Evolutionary conservation across 768 basidiomycete species (phyloP).

Genomic region (Suillus placidus): DNA sequence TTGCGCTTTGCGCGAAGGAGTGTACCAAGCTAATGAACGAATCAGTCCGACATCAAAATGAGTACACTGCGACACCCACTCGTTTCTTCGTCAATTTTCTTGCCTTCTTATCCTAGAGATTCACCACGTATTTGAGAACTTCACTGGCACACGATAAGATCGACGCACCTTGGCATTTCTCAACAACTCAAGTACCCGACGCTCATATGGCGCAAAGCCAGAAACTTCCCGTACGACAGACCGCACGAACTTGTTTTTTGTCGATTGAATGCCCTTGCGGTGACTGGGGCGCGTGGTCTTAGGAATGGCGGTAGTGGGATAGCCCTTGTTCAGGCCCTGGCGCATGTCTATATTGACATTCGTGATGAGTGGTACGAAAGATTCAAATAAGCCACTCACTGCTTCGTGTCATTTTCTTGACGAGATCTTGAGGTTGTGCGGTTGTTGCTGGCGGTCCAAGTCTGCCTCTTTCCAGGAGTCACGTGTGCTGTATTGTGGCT

Average conservation of each 20-base stretch:
- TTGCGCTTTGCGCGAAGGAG: conserved; percentile 98
- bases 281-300: conserved; percentile 79
- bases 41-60: neutral
- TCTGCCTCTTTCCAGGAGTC: conserved; percentile 23
- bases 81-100: conserved; percentile 99
- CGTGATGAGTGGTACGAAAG: conserved; percentile 13
- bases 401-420: conserved; percentile 72
- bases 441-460: conserved; percentile 27
- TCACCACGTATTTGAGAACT: conserved; percentile 5
- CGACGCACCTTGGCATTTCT: conserved; percentile 90
- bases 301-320: conserved; percentile 83
- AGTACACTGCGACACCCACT: conserved; percentile 52
- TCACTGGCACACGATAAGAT: neutral
- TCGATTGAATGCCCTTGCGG: conserved; percentile 89
- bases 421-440: conserved; percentile 52
- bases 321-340: conserved; percentile 84
- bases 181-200: conserved; percentile 96
- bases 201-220: conserved; percentile 97
- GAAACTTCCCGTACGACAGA: conserved; percentile 95
- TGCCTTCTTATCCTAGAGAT: conserved; percentile 92
- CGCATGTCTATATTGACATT: conserved; percentile 64
- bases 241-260: conserved; percentile 93
- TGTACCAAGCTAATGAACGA: conserved; percentile 78
- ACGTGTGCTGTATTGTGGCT: conserved; percentile 53
- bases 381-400: conserved; percentile 50